These are phyloP conservation scores for Circinella minor DNA, from an alignment of 371 early-diverging fungal species.

Conservation along the genomic window DNA sequence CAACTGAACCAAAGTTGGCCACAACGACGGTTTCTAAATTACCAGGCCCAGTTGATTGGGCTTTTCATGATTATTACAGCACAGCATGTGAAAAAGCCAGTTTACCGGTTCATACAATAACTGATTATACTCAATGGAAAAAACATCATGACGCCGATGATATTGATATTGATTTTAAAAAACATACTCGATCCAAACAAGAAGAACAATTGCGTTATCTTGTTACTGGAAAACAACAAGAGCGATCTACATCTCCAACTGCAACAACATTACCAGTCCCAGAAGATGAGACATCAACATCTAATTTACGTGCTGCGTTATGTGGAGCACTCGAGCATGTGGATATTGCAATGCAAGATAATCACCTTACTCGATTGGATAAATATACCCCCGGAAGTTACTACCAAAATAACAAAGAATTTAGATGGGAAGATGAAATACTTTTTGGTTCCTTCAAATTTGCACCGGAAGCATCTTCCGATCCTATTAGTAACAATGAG, in stretches of 20 bases:
- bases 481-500: background rate
- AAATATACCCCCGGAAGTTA: constrained; percentile 8
- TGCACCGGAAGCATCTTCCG: background rate
- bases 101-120: constrained; percentile 15
- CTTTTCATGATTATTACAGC: constrained; percentile 37
- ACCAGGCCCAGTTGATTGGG: constrained; percentile 45
- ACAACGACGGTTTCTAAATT: constrained; percentile 12
- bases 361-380: constrained; percentile 18
- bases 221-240: constrained; percentile 1
- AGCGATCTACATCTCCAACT: background rate
- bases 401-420: constrained; percentile 5
- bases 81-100: constrained; percentile 34
- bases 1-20: constrained; percentile 42
- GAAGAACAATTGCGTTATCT: constrained; percentile 18
- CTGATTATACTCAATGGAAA: constrained; percentile 16
- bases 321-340: constrained; percentile 33
- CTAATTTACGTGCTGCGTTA: constrained; percentile 30
- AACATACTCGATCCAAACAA: constrained; percentile 8
- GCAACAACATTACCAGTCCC: background rate
- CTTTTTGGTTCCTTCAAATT: background rate
- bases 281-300: background rate
- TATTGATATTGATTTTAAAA: constrained; percentile 4
- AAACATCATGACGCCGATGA: constrained; percentile 14
- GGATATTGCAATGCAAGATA: constrained; percentile 31
- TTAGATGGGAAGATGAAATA: constrained; percentile 7